A percentile compares a stretch with the other conserved stretches of the same genome.
Evolutionary conservation across 1,284 basidiomycete species (phyloP).

Genomic region (Wolfiporia cocos): DNA sequence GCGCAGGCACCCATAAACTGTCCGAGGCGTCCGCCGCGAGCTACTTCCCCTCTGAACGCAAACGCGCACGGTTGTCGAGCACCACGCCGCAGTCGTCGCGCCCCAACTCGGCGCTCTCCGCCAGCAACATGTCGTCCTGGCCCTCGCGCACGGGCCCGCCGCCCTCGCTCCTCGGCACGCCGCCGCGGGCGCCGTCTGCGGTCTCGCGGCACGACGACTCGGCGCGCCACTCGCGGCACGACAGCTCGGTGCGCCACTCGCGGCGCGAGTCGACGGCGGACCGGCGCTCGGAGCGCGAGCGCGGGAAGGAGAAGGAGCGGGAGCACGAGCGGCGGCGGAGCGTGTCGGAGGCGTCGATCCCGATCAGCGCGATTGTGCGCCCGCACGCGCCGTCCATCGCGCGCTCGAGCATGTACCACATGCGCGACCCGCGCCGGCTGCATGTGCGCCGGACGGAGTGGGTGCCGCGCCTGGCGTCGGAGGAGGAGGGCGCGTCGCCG

Average conservation of each 20-base stretch:
- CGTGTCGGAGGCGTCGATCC: conserved; percentile 48
- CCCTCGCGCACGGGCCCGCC: conserved; percentile 20
- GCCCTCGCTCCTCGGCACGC: conserved; percentile 17
- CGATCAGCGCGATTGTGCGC: conserved; percentile 66
- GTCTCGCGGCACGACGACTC: background rate
- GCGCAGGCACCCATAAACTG: too few species aligned
- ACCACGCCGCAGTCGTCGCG: too few species aligned
- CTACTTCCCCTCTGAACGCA: too few species aligned
- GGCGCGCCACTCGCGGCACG: background rate
- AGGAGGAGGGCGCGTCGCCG: conserved; percentile 57
- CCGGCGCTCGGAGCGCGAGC: conserved; percentile 13
- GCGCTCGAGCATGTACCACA: conserved; percentile 56
- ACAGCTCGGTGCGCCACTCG: conserved; percentile 4
- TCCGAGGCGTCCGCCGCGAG: too few species aligned
- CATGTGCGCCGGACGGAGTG: conserved; percentile 53
- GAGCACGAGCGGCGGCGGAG: conserved; percentile 16
- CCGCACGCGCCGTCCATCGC: conserved; percentile 68
- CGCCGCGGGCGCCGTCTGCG: too few species aligned
- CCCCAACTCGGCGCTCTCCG: too few species aligned
- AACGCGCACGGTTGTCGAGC: too few species aligned
- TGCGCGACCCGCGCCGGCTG: conserved; percentile 71
- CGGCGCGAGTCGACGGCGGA: conserved; percentile 15
- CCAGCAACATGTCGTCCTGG: too few species aligned
- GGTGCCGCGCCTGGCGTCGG: conserved; percentile 43
- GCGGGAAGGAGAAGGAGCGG: too few species aligned